Percentiles rank a stretch among this genome's conserved stretches.
Evolutionary conservation across 164 flowering plant species (phyloP).

Genomic region (Kingdonia uniflora): DNA sequence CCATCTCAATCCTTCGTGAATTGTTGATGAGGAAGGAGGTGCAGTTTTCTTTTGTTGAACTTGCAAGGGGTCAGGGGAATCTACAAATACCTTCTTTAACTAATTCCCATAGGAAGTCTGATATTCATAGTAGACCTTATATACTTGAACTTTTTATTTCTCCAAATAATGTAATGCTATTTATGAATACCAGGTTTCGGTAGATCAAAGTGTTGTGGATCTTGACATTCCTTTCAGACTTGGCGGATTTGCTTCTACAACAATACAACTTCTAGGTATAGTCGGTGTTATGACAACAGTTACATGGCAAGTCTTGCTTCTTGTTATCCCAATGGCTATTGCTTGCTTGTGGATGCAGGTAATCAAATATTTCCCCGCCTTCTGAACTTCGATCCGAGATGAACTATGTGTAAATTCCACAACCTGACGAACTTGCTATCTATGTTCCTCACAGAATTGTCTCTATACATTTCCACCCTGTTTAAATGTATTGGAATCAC

Average conservation of each 20-base stretch:
- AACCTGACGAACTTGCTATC: background rate
- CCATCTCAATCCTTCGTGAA: too few species aligned
- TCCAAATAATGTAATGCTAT: too few species aligned
- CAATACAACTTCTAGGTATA: constrained; percentile 92
- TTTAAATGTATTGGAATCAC: too few species aligned
- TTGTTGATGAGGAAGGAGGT: too few species aligned
- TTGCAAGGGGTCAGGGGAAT: too few species aligned
- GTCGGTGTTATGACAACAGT: constrained; percentile 93
- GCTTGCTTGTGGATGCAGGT: constrained; percentile 99
- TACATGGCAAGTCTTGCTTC: constrained; percentile 96
- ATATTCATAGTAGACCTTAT: too few species aligned
- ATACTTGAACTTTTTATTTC: too few species aligned
- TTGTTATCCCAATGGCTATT: constrained; percentile 90
- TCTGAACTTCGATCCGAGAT: background rate
- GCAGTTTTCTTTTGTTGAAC: too few species aligned
- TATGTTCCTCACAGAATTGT: too few species aligned
- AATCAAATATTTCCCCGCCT: constrained; percentile 7
- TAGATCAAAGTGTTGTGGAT: constrained; percentile 99
- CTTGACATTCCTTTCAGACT: constrained; percentile 99
- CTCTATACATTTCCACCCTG: too few species aligned
- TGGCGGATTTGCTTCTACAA: constrained; percentile 97
- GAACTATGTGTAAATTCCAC: background rate
- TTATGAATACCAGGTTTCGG: constrained; percentile 61
- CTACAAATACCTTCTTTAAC: too few species aligned
- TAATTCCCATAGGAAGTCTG: too few species aligned